Base-by-base conservation (phyloP, 805 yeast genomes). In the Candida cerambycidarum region DNA sequence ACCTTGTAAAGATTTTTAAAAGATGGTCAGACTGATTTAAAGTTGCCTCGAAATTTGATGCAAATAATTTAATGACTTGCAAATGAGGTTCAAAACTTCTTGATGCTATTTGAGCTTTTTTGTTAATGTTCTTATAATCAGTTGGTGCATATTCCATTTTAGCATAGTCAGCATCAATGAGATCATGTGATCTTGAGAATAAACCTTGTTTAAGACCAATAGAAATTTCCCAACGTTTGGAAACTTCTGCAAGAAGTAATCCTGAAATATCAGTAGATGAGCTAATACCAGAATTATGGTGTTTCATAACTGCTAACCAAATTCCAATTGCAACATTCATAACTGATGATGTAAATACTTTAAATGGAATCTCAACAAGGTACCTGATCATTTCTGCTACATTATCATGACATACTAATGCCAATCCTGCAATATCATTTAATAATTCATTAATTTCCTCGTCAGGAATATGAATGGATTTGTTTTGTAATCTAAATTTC, bases 131-230 rank as follows among this genome's bases (percentile, higher is more conserved):
- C 34, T 70, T 69, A 51, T 80, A 82, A 62, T 85, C 82, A 35
- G 95, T 82, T 9, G 99, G 97, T 1, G 89, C 67, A 54, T 93
- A 93, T 49, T 87, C 93, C 99, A 93, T 93, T 39, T 71, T 74
- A 49, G 78, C 65, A 59, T 71, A 83, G 42, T 83, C 86, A 17
- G 92, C 83, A 42, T 73, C 67, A 0, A 53, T 55, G 5, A 79
- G 58, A 58, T 89, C 95, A 49, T 65, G 64, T 5, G 62, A 53
- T 4, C 67, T 71, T 5, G 83, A 76, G 59, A 78, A 90, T 9
- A 92, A 59, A 3, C 98, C 97, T 31, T 66, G 66, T 19, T 67
- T 65, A 23, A 71, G 64, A 27, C 76, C 72, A 33, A 89, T 77
- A 1, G 92, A 76, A 29, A 65, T 63, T 59, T 82, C 86, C 85